phyloP scores from a whole-genome alignment of 129 eudicot species.

The Calendula officinalis region DNA sequence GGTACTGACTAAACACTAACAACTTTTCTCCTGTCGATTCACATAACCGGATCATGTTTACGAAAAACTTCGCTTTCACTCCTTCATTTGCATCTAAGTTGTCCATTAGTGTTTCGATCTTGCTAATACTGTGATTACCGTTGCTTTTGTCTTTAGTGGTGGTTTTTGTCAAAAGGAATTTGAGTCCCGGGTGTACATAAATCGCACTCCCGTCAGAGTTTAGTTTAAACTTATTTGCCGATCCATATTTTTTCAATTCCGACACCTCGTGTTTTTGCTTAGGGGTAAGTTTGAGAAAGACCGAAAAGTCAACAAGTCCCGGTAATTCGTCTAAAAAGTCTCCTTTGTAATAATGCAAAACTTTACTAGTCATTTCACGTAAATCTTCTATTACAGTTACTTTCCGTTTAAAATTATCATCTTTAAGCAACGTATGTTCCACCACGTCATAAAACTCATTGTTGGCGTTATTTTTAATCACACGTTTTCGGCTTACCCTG shows the following conservation, averaged over 20 bases:
- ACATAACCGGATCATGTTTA: slow-evolving; percentile 65
- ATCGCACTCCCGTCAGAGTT: slow-evolving; percentile 63
- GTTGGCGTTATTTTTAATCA: slow-evolving; percentile 40
- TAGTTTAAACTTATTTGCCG: slow-evolving; percentile 42
- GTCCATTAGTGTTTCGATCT: slow-evolving; percentile 51
- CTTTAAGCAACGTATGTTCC: slow-evolving; percentile 59
- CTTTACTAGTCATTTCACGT: slow-evolving; percentile 69
- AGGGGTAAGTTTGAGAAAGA: slow-evolving; percentile 57
- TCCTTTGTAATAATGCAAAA: slow-evolving; percentile 85
- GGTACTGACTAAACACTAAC: slow-evolving; percentile 75
- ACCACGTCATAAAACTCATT: slow-evolving; percentile 67
- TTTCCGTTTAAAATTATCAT: slow-evolving; percentile 53
- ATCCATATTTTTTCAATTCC: slow-evolving; percentile 35
- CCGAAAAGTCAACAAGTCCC: slow-evolving; percentile 74
- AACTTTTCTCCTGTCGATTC: slow-evolving; percentile 73
- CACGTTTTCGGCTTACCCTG: slow-evolving; percentile 43
- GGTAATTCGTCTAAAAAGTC: slow-evolving; percentile 85
- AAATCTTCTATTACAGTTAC: slow-evolving; percentile 63
- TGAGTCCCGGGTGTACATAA: slow-evolving; percentile 71
- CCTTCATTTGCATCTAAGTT: slow-evolving; percentile 58
- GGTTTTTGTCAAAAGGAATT: slow-evolving; percentile 35
- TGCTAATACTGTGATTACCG: slow-evolving; percentile 18
- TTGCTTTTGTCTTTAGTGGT: slow-evolving; percentile 36
- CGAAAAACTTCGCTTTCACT: slow-evolving; percentile 72
- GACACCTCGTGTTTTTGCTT: slow-evolving; percentile 45